A percentile compares a stretch with the other conserved stretches of the same genome.
phyloP scores from a whole-genome alignment of 106 monocot species.

The Iris macrosiphon region DNA sequence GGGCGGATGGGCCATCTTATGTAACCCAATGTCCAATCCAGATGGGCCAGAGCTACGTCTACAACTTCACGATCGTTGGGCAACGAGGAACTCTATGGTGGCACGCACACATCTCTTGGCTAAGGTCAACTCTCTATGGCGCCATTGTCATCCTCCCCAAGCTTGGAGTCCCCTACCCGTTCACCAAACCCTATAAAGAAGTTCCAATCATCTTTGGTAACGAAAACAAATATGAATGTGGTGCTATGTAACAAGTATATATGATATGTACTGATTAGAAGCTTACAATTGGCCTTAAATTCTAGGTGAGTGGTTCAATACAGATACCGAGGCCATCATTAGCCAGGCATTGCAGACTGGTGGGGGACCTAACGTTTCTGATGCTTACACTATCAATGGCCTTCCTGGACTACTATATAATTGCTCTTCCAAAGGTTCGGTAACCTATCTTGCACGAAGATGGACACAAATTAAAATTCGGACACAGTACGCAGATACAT shows the following conservation, averaged over 20 bases:
- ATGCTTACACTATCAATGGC: too few species aligned
- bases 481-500: too few species aligned
- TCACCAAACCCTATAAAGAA: constrained; percentile 45
- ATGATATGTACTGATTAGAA: too few species aligned
- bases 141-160: constrained; percentile 53
- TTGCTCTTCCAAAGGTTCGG: constrained; percentile 16
- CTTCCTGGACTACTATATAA: too few species aligned
- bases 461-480: too few species aligned
- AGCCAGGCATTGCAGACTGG: too few species aligned
- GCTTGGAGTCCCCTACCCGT: constrained; percentile 37
- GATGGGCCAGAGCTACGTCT: constrained; percentile 37
- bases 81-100: constrained; percentile 50
- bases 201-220: constrained; percentile 46
- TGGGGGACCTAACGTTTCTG: too few species aligned
- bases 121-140: constrained; percentile 38
- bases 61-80: constrained; percentile 44
- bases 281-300: too few species aligned
- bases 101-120: constrained; percentile 58
- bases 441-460: constrained; percentile 24
- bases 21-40: constrained; percentile 59
- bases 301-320: too few species aligned
- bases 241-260: too few species aligned
- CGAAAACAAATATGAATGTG: too few species aligned
- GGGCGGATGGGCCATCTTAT: constrained; percentile 55
- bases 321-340: too few species aligned